A percentile compares a stretch with the other conserved stretches of the same genome.
Conservation (phyloP, 768 basidiomycete species). For the Rhodotorula babjevae region DNA sequence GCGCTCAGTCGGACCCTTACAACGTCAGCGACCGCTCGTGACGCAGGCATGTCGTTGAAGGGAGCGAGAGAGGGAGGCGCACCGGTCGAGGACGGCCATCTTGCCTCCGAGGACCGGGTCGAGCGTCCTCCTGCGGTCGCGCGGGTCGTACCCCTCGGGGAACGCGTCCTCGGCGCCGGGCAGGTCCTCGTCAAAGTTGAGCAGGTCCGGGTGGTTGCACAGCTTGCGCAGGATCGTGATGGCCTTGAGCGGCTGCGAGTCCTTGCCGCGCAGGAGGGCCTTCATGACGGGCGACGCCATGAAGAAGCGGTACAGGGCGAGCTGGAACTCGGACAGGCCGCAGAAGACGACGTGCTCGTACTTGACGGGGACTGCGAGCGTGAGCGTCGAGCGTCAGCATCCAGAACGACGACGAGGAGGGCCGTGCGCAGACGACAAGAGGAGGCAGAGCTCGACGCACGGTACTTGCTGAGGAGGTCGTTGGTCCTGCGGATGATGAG, state of each 20-base stretch:
- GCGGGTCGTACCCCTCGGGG: conserved; percentile 41
- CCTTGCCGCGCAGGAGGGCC: conserved; percentile 66
- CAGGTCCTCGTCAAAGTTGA: conserved; percentile 49
- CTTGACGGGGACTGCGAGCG: conserved; percentile 80
- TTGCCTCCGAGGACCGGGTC: conserved; percentile 39
- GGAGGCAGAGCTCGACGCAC: conserved; percentile 59
- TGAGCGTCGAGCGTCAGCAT: background rate
- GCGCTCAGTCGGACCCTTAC: background rate
- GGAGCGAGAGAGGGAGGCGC: conserved; percentile 13
- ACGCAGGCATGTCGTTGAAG: background rate
- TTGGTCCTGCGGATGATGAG: conserved; percentile 92
- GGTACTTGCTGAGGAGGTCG: conserved; percentile 74
- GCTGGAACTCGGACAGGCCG: conserved; percentile 73
- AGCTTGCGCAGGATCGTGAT: conserved; percentile 84
- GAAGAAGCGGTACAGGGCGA: conserved; percentile 72
- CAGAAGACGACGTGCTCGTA: conserved; percentile 97
- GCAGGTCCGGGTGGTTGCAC: conserved; percentile 82
- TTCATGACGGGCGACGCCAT: conserved; percentile 70
- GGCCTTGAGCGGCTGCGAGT: conserved; percentile 67
- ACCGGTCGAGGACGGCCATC: conserved; percentile 43
- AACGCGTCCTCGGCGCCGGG: conserved; percentile 44
- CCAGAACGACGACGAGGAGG: background rate
- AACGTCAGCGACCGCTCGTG: conserved; percentile 25
- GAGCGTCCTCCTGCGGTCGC: conserved; percentile 35
- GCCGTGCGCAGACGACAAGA: too few relatives aligned